Conservation (phyloP, 2,329 filamentous ascomycete genomes). For the Fusarium continuum region DNA sequence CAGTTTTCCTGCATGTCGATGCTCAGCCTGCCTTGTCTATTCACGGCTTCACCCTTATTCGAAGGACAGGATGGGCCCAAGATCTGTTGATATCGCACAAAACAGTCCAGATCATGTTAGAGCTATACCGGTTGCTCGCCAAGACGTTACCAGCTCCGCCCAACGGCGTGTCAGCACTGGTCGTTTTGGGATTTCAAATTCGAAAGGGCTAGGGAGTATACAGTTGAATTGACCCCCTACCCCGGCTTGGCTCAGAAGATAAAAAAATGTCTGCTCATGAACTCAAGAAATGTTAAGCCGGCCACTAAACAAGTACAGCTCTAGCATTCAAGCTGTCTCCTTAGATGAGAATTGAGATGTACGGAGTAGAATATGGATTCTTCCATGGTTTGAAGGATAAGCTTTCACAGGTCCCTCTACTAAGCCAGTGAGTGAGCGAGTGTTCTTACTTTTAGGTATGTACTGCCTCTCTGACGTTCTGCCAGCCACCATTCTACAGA, state of each 20-base stretch:
- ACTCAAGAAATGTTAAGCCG: neutral
- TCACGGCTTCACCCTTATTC: neutral
- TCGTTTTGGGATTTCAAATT: constrained; percentile 6
- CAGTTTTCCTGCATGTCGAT: neutral
- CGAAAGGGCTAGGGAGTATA: constrained; percentile 6
- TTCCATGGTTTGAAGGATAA: neutral
- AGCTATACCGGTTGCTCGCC: constrained; percentile 3
- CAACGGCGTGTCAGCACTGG: constrained; percentile 3
- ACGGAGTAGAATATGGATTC: neutral
- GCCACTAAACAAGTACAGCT: neutral
- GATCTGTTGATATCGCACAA: constrained; percentile 1
- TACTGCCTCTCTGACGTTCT: neutral
- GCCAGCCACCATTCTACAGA: constrained; percentile 6
- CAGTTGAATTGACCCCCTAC: no score
- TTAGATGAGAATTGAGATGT: neutral
- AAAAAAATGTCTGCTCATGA: no score
- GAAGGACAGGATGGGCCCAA: constrained; percentile 4
- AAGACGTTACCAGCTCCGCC: constrained; percentile 9
- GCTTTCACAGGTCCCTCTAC: neutral
- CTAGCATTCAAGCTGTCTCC: neutral
- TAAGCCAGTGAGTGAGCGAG: constrained; percentile 1
- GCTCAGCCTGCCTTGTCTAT: neutral
- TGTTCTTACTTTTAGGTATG: neutral
- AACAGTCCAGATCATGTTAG: neutral
- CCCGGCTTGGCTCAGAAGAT: no score